Conservation (phyloP, 768 basidiomycete species). For the Lactifluus rugatus region DNA sequence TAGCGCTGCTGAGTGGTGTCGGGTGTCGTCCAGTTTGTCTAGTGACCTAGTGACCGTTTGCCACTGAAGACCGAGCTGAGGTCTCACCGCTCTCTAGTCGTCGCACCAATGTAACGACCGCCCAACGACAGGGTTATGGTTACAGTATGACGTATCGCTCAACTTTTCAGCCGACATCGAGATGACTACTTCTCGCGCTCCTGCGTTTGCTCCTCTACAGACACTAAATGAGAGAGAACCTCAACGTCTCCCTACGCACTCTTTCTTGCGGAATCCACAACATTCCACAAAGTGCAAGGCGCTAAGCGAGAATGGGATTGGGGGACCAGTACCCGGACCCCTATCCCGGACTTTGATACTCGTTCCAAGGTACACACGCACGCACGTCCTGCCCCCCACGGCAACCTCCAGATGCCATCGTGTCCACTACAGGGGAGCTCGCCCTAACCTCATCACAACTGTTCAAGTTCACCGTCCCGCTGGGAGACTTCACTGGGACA, state of each 20-base stretch:
- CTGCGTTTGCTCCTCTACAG: too few relatives aligned
- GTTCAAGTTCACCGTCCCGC: too few relatives aligned
- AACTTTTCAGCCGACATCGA: not conserved
- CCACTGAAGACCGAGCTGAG: not conserved
- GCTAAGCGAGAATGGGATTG: not conserved
- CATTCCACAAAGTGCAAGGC: not conserved
- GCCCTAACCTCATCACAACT: constrained; percentile 54
- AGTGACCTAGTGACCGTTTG: not conserved
- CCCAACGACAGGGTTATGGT: not conserved
- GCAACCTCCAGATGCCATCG: not conserved
- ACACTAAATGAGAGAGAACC: too few relatives aligned
- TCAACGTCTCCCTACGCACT: not conserved
- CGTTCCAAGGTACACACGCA: not conserved
- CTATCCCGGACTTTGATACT: not conserved
- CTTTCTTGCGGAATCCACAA: not conserved
- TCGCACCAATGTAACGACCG: not conserved
- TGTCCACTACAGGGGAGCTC: constrained; percentile 38
- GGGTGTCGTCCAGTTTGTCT: not conserved
- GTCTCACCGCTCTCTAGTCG: not conserved
- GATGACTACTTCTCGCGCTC: not conserved
- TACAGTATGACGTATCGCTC: not conserved
- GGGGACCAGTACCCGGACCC: not conserved
- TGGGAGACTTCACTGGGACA: constrained; percentile 30
- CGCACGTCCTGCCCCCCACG: too few relatives aligned
- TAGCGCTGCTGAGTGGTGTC: not conserved